A percentile compares a stretch with the other conserved stretches of the same genome.
These are phyloP conservation scores for Syncephalis plumigaleata DNA, from an alignment of 371 early-diverging fungal genomes.

Conservation along the genomic window DNA sequence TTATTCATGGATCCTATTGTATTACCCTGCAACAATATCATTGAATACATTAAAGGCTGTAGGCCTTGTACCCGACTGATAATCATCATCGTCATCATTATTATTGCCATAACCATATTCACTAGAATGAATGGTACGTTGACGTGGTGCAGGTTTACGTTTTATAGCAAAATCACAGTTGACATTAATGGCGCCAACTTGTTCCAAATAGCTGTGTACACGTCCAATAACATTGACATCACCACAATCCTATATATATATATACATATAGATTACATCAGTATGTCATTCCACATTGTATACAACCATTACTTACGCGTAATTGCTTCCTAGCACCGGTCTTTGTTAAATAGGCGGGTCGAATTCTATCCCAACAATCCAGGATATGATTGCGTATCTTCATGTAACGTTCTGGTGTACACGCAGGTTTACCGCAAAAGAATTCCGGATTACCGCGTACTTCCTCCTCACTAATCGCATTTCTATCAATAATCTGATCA, in stretches of 20 bases:
- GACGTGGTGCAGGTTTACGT: constrained; percentile 4
- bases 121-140: neutral
- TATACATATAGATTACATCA: neutral
- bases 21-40: too few species aligned
- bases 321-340: constrained; percentile 13
- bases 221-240: constrained; percentile 86
- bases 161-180: constrained; percentile 10
- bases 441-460: constrained; percentile 45
- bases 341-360: constrained; percentile 59
- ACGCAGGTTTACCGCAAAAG: constrained; percentile 47
- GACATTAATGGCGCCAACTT: constrained; percentile 61
- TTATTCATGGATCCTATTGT: too few species aligned
- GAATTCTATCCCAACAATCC: constrained; percentile 40
- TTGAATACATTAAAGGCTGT: too few species aligned
- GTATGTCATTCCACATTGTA: neutral
- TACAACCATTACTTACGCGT: neutral
- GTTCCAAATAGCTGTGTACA: constrained; percentile 70
- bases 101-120: too few species aligned
- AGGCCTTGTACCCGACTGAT: too few species aligned
- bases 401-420: constrained; percentile 78
- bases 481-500: constrained; percentile 12
- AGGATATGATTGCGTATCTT: constrained; percentile 73
- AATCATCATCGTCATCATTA: too few species aligned
- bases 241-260: constrained; percentile 34
- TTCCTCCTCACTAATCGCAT: constrained; percentile 34